Evolutionary conservation across 169 alveolate genomes (phyloP), one percentile per base, ranked within the genome.

Genomic region (Eimeria necatrix): DNA sequence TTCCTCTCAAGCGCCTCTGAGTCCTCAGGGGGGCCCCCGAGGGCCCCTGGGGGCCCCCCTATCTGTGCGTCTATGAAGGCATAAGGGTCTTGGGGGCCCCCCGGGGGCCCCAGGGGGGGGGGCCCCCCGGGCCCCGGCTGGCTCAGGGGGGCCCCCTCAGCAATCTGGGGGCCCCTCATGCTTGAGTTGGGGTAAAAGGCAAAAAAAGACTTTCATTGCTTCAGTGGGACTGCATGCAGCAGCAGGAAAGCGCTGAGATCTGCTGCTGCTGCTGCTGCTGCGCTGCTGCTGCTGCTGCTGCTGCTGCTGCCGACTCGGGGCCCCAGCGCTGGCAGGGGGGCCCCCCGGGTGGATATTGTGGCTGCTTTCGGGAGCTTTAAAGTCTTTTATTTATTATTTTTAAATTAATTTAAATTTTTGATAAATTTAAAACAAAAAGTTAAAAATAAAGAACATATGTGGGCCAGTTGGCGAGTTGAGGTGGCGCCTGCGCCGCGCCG

Each of bases 111-210:
- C 18, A 14, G 41, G 32, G 78, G 4, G 41, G 78, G 41, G 46
- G 1, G 3, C 78, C 14, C 41, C 78, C 41, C 56, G 85, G 85
- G 59, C n/a, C 85, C 59, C 51, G 12, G 78, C 16, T 14, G 22
- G 12, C n/a, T 68, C 16, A 8, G 78, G 78, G 78, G 78, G 78
- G 78, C 78, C 78, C 41, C 48, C 12, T n/a, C 78, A 22, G 78
- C 49, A 68, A 32, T 32, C 12, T 10, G 78, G 78, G 41, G 22
- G 1, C 41, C 41, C 78, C 22, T 16, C 22, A 14, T 59, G 18
- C 68, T 14, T 59, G 22, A 59, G 68, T n/a, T 8, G 78, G 46
- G 78, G 26, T 32, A 68, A 7, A 16, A 16, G 78, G 48, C 78
- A 22, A n/a, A 22, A 14, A 68, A 59, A n/a, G 68, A 14, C 68